Conservation (phyloP, 1,139 yeast genomes). For the Yamadazyma membranifaciens region DNA sequence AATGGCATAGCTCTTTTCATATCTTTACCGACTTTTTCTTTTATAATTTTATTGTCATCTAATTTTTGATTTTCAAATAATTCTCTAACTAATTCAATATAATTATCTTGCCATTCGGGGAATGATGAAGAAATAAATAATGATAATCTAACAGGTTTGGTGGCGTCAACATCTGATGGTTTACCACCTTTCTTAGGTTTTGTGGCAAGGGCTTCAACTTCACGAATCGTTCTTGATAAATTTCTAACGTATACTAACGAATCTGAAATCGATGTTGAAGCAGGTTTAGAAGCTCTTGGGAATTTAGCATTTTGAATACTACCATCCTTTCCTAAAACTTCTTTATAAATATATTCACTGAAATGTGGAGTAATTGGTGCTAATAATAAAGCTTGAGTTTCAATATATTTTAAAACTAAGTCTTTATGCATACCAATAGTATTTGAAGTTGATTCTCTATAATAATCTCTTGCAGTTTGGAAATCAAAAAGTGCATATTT, state of each 20-base stretch:
- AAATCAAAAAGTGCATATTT: constrained; percentile 90
- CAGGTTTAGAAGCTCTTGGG: constrained; percentile 71
- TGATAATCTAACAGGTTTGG: constrained; percentile 70
- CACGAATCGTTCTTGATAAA: constrained; percentile 82
- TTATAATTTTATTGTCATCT: constrained; percentile 60
- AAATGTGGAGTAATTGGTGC: constrained; percentile 97
- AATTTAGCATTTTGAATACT: constrained; percentile 74
- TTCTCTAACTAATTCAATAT: constrained; percentile 79
- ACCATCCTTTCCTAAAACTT: constrained; percentile 58
- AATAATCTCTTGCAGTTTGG: constrained; percentile 94
- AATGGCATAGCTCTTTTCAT: constrained; percentile 98
- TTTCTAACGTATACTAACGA: constrained; percentile 77
- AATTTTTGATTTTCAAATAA: constrained; percentile 64
- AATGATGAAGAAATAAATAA: constrained; percentile 73
- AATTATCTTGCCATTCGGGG: constrained; percentile 96
- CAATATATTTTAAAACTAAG: constrained; percentile 77
- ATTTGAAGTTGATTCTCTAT: constrained; percentile 73
- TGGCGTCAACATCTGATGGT: constrained; percentile 66
- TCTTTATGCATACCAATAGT: constrained; percentile 78
- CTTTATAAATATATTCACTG: constrained; percentile 86
- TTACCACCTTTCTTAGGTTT: constrained; percentile 76
- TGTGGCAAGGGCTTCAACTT: constrained; percentile 81
- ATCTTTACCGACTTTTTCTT: constrained; percentile 67
- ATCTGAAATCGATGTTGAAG: constrained; percentile 60
- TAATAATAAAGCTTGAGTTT: constrained; percentile 76